Evolutionary conservation across 176 grass and related monocot genomes (phyloP).

Genomic region (Ensete glaucum): DNA sequence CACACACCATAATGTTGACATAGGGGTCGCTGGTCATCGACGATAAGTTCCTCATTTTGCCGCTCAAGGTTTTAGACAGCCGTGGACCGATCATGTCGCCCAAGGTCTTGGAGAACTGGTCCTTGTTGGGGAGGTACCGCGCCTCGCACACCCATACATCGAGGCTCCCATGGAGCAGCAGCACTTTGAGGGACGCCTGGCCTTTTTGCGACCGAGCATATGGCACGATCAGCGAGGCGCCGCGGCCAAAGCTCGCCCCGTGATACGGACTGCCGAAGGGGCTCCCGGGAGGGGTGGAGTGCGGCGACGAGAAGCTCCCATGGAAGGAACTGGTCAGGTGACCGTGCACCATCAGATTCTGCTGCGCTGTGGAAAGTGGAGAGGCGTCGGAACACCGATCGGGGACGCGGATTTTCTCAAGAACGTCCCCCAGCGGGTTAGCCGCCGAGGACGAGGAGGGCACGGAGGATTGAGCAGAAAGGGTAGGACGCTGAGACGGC

Average conservation of each 20-base stretch:
- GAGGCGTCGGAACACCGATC: background rate
- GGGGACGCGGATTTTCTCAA: constrained; percentile 39
- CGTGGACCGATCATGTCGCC: constrained; percentile 38
- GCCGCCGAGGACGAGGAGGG: constrained; percentile 13
- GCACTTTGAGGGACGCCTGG: constrained; percentile 55
- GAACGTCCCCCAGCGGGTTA: constrained; percentile 37
- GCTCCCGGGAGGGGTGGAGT: constrained; percentile 11
- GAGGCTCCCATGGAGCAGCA: constrained; percentile 73
- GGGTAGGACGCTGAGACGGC: background rate
- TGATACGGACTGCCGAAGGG: constrained; percentile 9
- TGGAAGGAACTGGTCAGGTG: background rate
- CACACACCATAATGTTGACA: constrained; percentile 46
- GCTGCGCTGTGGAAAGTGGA: background rate
- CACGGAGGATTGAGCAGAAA: background rate
- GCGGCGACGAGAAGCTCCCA: background rate
- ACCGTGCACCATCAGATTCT: constrained; percentile 1
- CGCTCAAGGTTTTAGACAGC: constrained; percentile 25
- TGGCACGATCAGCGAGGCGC: background rate
- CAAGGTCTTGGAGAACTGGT: constrained; percentile 68
- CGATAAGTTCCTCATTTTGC: constrained; percentile 28
- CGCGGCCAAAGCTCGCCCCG: background rate
- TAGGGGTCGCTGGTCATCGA: constrained; percentile 77
- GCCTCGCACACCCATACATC: constrained; percentile 63
- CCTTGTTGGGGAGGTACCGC: constrained; percentile 59
- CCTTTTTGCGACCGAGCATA: background rate